A percentile compares a stretch with the other conserved stretches of the same genome.
phyloP scores from a whole-genome alignment of 805 yeast genomes.

The Teunomyces barrocoloradensis region DNA sequence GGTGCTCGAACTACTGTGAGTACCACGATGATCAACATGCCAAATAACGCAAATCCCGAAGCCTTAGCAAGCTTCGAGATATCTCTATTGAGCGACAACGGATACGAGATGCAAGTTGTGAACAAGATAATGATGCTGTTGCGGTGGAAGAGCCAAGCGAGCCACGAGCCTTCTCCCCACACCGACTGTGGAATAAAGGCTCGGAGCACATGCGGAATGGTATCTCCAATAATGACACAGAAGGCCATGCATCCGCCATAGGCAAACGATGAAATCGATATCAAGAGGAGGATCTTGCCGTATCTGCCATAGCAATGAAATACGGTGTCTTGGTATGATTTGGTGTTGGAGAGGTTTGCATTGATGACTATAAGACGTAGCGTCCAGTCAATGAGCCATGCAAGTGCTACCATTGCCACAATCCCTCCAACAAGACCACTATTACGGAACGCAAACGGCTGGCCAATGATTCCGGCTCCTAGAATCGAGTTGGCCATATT shows the following conservation, averaged over 20 bases:
- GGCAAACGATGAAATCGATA: conserved; percentile 86
- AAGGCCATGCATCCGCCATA: conserved; percentile 94
- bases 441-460: conserved; percentile 82
- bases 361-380: conserved; percentile 73
- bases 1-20: conserved; percentile 79
- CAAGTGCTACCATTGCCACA: conserved; percentile 54
- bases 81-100: conserved; percentile 75
- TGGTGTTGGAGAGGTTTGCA: conserved; percentile 71
- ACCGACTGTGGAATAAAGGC: conserved; percentile 55
- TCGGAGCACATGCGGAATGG: conserved; percentile 84
- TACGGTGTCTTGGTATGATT: conserved; percentile 84
- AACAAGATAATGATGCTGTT: conserved; percentile 69
- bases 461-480: conserved; percentile 96
- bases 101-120: conserved; percentile 73
- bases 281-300: conserved; percentile 65
- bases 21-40: conserved; percentile 76
- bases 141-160: conserved; percentile 60
- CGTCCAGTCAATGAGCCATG: conserved; percentile 87
- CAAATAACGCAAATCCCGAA: conserved; percentile 77
- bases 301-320: conserved; percentile 69
- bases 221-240: conserved; percentile 92
- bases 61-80: conserved; percentile 86
- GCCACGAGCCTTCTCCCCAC: conserved; percentile 22
- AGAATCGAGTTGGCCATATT: conserved; percentile 94
- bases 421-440: conserved; percentile 78